Evolutionary conservation across 495 filamentous ascomycete genomes (phyloP), one percentile per base, ranked within the genome.

Genomic region (Hypoxylon cercidicola): DNA sequence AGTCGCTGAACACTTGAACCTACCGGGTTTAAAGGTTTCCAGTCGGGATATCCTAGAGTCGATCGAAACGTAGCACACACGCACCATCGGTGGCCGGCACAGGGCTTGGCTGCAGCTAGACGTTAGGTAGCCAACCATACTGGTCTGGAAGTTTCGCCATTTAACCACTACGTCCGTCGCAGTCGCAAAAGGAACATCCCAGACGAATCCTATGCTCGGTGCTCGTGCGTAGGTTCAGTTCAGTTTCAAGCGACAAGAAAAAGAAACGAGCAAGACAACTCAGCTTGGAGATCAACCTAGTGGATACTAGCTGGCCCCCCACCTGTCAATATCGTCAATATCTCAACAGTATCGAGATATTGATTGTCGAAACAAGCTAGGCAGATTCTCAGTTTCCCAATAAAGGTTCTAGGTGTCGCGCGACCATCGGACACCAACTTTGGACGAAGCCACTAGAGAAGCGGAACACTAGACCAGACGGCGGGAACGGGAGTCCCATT

Each of bases 401-500:
- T 18, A 49, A 49, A 16, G 16, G 8, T 18, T 13, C 46, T 16
- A 23, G 47, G 52, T 57, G 57, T 60, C 34, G 57, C 64, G 64
- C 64, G 57, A 66, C 64, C 37, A 57, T 57, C 64, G 52, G 56
- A 61, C 35, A 51, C 40, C 23, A 50, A 37, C 21, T 55, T 32
- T 32, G 23, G 56, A 50, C 10, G 40, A 52, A 18, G 47, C 53
- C 64, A 51, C 64, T 57, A 48, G 62, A 54, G 60, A 53, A 48
- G 5, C 2, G 5, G 23, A 25, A 32, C 12, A 30, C n/a, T 32
- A 56, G 35, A 25, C 65, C 63, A 68, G 65, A 59, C 23, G 55
- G 60, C 65, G 65, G 65, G 65, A 68, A 58, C 65, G 65, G 65
- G 65, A 68, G 59, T 58, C 54, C 65, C 65, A 68, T 60, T 40